These are phyloP conservation scores for Fusarium sarcochroum DNA, from an alignment of 2,329 filamentous ascomycete species.

Conservation along the genomic window DNA sequence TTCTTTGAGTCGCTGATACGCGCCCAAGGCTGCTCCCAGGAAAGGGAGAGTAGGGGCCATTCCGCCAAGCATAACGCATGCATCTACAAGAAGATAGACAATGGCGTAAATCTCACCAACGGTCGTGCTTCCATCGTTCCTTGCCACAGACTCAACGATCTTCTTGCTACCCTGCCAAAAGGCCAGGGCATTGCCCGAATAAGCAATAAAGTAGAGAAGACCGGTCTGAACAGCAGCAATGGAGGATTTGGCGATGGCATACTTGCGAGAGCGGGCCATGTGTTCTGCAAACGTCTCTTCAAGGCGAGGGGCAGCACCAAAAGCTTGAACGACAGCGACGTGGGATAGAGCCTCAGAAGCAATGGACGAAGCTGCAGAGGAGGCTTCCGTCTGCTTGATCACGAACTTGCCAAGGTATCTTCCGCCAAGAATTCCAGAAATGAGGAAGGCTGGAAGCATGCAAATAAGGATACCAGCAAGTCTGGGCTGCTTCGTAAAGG, in stretches of 20 bases:
- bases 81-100: conserved; percentile 73
- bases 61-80: conserved; percentile 72
- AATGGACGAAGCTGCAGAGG: conserved; percentile 69
- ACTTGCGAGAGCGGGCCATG: conserved; percentile 60
- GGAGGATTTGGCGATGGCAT: conserved; percentile 69
- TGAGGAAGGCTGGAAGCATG: conserved; percentile 71
- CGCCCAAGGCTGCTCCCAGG: conserved; percentile 68
- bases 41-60: conserved; percentile 74
- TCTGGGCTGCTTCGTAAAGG: conserved; percentile 73
- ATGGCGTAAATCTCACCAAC: conserved; percentile 60
- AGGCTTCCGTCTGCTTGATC: conserved; percentile 59
- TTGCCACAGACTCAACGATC: conserved; percentile 57
- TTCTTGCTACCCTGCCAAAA: conserved; percentile 76
- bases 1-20: conserved; percentile 69
- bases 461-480: conserved; percentile 75
- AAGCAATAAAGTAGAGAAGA: conserved; percentile 75
- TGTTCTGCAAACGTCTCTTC: conserved; percentile 63
- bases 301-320: conserved; percentile 64
- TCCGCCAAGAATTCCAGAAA: conserved; percentile 71
- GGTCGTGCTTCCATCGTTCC: conserved; percentile 52
- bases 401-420: conserved; percentile 67
- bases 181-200: conserved; percentile 74
- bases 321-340: conserved; percentile 72
- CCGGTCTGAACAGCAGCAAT: conserved; percentile 71
- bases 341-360: conserved; percentile 73